Conservation (phyloP, 768 basidiomycete genomes). For the Mycena epipterygia region DNA sequence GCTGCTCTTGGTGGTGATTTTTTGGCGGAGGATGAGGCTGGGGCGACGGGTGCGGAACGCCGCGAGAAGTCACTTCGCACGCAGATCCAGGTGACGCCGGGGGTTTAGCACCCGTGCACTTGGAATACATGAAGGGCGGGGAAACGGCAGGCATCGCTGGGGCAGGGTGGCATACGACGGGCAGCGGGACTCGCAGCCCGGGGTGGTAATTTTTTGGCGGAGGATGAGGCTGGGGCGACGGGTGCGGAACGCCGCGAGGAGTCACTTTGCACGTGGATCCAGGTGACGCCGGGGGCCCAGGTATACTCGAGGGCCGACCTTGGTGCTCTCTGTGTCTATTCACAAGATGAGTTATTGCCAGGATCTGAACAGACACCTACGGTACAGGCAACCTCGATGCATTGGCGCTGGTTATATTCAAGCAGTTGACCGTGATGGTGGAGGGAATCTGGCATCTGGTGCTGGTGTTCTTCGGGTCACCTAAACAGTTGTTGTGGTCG, state of each 20-base stretch:
- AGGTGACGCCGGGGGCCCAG: too few relatives aligned
- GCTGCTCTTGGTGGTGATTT: slow-evolving; percentile 5
- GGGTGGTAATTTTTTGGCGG: slow-evolving; percentile 18
- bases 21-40: slow-evolving; percentile 10
- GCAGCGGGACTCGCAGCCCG: background rate
- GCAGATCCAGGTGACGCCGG: too few relatives aligned
- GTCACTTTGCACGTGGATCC: slow-evolving; percentile 18
- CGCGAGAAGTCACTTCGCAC: slow-evolving; percentile 24
- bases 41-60: slow-evolving; percentile 15
- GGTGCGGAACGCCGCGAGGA: slow-evolving; percentile 25
- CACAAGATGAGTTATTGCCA: background rate
- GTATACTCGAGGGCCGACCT: slow-evolving; percentile 10
- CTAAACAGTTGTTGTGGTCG: too few relatives aligned
- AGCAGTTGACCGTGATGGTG: too few relatives aligned
- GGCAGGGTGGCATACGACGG: slow-evolving; percentile 10
- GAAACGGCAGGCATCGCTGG: slow-evolving; percentile 9
- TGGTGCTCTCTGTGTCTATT: slow-evolving; percentile 4
- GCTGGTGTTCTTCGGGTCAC: too few relatives aligned
- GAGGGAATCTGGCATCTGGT: too few relatives aligned
- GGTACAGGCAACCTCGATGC: slow-evolving; percentile 22
- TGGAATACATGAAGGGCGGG: slow-evolving; percentile 38
- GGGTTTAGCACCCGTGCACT: slow-evolving; percentile 43
- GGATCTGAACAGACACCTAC: slow-evolving; percentile 6
- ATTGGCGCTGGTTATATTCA: too few relatives aligned
- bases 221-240: background rate